Conservation (phyloP, 805 yeast genomes). For the Diddensiella santjacobensis region DNA sequence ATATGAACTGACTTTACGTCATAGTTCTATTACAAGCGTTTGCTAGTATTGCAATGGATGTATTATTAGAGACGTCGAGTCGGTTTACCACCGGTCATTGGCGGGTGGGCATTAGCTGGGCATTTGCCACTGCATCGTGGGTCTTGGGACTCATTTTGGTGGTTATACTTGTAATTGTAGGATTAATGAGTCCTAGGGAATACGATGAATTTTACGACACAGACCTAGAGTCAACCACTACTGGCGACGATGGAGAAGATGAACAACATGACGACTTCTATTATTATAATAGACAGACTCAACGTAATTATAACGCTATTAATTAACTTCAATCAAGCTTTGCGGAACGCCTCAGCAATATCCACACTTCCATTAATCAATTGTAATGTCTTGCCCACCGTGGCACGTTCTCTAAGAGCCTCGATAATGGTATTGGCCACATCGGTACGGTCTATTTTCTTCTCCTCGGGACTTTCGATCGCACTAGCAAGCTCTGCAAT, state of each 20-base stretch:
- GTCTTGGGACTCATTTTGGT: slow-evolving; percentile 18
- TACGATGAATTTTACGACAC: slow-evolving; percentile 21
- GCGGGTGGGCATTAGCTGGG: slow-evolving; percentile 25
- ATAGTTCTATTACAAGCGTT: slow-evolving; percentile 6
- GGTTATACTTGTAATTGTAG: slow-evolving; percentile 22
- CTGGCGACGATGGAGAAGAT: slow-evolving; percentile 20
- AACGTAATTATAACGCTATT: slow-evolving; percentile 10
- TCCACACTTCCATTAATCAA: slow-evolving; percentile 41
- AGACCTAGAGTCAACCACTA: slow-evolving; percentile 18
- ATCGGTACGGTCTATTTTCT: slow-evolving; percentile 45
- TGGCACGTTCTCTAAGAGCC: slow-evolving; percentile 36
- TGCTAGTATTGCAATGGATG: slow-evolving; percentile 11
- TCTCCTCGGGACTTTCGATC: slow-evolving; percentile 26
- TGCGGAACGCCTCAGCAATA: slow-evolving; percentile 24
- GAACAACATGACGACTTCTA: slow-evolving; percentile 21
- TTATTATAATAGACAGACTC: slow-evolving; percentile 18
- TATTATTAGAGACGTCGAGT: slow-evolving; percentile 16
- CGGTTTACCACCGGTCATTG: slow-evolving; percentile 24
- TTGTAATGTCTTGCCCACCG: slow-evolving; percentile 43
- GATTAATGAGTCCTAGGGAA: slow-evolving; percentile 21
- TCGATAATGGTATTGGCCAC: slow-evolving; percentile 47
- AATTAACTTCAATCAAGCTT: background rate
- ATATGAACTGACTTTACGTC: too few relatives aligned
- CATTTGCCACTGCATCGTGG: slow-evolving; percentile 20
- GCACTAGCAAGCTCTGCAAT: slow-evolving; percentile 35